Base-by-base conservation (phyloP, 805 yeast genomes). In the Candida sithepensis region DNA sequence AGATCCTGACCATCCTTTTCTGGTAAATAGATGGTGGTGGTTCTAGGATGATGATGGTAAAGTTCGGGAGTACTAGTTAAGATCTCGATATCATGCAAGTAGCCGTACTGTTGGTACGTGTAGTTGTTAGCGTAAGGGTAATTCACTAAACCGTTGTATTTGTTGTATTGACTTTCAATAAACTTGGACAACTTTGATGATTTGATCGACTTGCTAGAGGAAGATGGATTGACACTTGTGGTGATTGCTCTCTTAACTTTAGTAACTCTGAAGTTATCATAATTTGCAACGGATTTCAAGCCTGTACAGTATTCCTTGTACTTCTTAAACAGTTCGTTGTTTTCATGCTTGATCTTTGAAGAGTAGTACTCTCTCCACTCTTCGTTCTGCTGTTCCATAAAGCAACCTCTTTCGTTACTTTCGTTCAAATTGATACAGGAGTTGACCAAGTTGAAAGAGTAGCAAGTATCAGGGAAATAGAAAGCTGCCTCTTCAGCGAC, bases 81-180 rank as follows among this genome's bases (percentile, higher is more conserved):
- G 50, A 64, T 59, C 45, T 74, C 74, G 41, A 77, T 74, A 57
- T 78, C 82, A 37, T 66, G 68, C 57, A 76, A 60, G 54, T 76
- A 77, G 2, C 81, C 77, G 43, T 70, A 58, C 47, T 70, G 67
- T 58, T 76, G 72, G 56, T 76, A 76, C 16, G 78, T 72, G 57
- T 77, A 77, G 54, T 77, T 76, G 22, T 75, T 72, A 53, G 77
- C 77, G 60, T 73, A 78, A 3, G 83, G 83, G 56, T 75, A 78
- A 57, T 77, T 73, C 8, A 64, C 59, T 22, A 67, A 48, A 3
- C 64, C 63, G 39, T 58, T 52, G 45, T 51, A 54, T 21, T 52
- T 51, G 26, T 41, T 43, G 49, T 53, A 57, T 41, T 59, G 64
- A 32, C 49, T 48, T 34, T 60, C 62, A 22, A 65, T 55, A 33